phyloP scores from a whole-genome alignment of 257 asterid species.

The Galeopsis tetrahit region DNA sequence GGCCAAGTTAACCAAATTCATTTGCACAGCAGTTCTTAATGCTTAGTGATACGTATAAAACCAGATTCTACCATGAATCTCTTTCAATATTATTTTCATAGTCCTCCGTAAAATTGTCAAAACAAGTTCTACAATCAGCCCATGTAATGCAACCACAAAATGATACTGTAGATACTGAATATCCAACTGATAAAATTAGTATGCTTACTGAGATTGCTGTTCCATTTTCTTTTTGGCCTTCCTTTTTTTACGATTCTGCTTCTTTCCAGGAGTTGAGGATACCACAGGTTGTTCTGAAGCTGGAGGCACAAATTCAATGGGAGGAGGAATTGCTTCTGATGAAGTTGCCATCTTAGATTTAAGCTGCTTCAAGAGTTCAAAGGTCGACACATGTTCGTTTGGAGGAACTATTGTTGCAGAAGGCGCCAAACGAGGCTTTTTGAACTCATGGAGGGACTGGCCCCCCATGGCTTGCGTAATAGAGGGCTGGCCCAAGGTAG shows the following conservation, averaged over 20 bases:
- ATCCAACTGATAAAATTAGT: not conserved
- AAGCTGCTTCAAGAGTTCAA: not conserved
- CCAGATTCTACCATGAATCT: not conserved
- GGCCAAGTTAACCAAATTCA: not conserved
- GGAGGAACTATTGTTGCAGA: not conserved
- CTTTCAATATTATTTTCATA: not conserved
- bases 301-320: slow-evolving; percentile 51
- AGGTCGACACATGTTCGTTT: too few species aligned
- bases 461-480: not conserved
- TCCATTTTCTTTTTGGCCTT: slow-evolving; percentile 34
- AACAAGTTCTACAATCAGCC: not conserved
- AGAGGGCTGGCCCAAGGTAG: not conserved
- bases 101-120: not conserved
- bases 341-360: slow-evolving; percentile 38
- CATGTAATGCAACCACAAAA: not conserved
- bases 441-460: not conserved
- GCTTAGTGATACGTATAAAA: not conserved
- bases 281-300: slow-evolving; percentile 26
- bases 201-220: slow-evolving; percentile 46
- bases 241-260: slow-evolving; percentile 40
- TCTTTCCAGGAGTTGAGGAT: slow-evolving; percentile 30
- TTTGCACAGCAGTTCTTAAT: not conserved
- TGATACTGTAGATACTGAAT: not conserved
- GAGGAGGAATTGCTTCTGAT: slow-evolving; percentile 24
- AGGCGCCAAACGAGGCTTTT: not conserved